phyloP scores from a whole-genome alignment of 2,329 filamentous ascomycete species.

The Phialemoniopsis sp. region DNA sequence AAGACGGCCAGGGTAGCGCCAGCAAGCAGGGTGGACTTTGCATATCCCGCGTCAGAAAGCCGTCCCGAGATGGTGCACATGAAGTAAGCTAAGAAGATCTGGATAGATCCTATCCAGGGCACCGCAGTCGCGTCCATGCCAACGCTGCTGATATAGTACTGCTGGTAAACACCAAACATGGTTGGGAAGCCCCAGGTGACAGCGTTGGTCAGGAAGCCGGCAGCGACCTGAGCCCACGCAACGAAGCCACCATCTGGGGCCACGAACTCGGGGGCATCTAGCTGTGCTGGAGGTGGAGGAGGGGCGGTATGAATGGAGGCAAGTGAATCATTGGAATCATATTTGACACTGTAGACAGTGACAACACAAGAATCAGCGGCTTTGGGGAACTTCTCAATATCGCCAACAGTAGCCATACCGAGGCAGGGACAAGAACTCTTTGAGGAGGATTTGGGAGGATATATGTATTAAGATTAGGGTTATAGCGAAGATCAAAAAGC shows the following conservation, averaged over 20 bases:
- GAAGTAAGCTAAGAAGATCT: constrained; percentile 45
- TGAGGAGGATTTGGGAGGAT: no score
- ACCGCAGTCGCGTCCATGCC: constrained; percentile 27
- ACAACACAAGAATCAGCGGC: no score
- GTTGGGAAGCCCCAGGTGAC: constrained; percentile 46
- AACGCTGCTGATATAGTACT: constrained; percentile 33
- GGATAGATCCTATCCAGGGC: constrained; percentile 46
- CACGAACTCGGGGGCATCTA: constrained; percentile 6
- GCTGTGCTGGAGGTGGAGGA: neutral
- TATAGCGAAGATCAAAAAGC: no score
- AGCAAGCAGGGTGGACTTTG: constrained; percentile 29
- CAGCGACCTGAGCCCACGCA: constrained; percentile 47
- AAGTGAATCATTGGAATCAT: neutral
- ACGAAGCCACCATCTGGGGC: constrained; percentile 39
- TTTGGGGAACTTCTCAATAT: neutral
- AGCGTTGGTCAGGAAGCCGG: constrained; percentile 40
- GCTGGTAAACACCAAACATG: constrained; percentile 44
- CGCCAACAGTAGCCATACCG: neutral
- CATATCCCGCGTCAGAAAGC: constrained; percentile 45
- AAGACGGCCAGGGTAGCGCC: constrained; percentile 37
- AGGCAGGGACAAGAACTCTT: no score
- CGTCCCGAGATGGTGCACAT: constrained; percentile 43
- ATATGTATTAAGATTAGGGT: no score
- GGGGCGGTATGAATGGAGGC: neutral
- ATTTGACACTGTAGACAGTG: no score